Evolutionary conservation across 805 yeast genomes (phyloP).

Genomic region (Cyberlindnera sargentensis): DNA sequence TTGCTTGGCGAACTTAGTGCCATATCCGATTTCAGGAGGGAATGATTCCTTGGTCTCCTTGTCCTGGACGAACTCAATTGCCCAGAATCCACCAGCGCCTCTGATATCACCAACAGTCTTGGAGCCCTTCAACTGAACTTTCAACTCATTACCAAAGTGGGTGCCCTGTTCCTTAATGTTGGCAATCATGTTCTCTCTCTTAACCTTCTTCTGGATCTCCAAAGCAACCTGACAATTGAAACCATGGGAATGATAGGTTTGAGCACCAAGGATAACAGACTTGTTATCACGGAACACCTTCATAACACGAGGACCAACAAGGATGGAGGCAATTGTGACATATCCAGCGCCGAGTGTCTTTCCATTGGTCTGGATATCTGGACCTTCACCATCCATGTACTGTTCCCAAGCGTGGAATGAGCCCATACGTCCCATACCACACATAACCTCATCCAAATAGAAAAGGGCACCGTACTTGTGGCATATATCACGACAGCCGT

Average conservation of each 20-base stretch:
- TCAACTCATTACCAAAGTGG: conserved; percentile 33
- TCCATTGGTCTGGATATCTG: conserved; percentile 42
- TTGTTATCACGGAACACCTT: conserved; percentile 24
- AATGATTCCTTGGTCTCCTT: conserved; percentile 41
- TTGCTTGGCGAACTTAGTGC: conserved; percentile 26
- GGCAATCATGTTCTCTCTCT: conserved; percentile 28
- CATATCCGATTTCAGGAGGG: conserved; percentile 25
- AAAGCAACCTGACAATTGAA: conserved; percentile 40
- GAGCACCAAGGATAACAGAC: conserved; percentile 35
- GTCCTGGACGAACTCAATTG: conserved; percentile 43
- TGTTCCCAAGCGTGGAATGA: conserved; percentile 40
- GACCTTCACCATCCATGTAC: conserved; percentile 31
- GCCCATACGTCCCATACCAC: conserved; percentile 49
- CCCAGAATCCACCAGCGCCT: conserved; percentile 52
- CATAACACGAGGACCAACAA: conserved; percentile 31
- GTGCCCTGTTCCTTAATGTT: conserved; percentile 38
- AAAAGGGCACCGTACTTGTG: conserved; percentile 44
- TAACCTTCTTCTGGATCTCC: conserved; percentile 37
- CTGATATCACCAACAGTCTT: conserved; percentile 42
- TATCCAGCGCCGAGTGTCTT: conserved; percentile 43
- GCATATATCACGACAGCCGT: conserved; percentile 38
- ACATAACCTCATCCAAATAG: conserved; percentile 49
- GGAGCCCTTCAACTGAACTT: conserved; percentile 24
- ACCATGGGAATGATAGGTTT: conserved; percentile 42
- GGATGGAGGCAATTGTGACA: conserved; percentile 39